A percentile compares a stretch with the other conserved stretches of the same genome.
Conservation (phyloP, 108 stramenopile species). For the Epipyxis sp. region DNA sequence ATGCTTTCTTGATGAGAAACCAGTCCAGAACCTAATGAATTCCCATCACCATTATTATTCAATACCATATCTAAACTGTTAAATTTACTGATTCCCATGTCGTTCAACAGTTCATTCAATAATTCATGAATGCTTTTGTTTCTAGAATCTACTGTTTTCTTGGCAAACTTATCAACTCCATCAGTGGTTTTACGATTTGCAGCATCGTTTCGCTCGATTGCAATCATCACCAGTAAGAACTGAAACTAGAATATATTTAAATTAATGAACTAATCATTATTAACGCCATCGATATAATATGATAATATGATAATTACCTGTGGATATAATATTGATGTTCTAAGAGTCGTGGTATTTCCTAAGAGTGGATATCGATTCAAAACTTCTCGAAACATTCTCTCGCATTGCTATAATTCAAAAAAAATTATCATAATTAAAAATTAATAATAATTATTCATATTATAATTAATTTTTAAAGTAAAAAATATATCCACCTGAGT, state of each 20-base stretch:
- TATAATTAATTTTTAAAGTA: background rate
- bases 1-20: too few species aligned
- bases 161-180: background rate
- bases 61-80: too few species aligned
- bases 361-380: background rate
- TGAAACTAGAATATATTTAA: background rate
- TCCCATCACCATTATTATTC: too few species aligned
- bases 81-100: conserved; percentile 5
- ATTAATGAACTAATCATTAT: background rate
- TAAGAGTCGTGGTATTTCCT: background rate
- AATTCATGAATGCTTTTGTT: background rate
- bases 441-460: background rate
- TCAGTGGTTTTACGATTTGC: background rate
- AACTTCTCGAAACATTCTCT: conserved; percentile 10
- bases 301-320: background rate
- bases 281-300: background rate
- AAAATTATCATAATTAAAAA: too few species aligned
- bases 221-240: background rate
- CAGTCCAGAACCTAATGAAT: too few species aligned
- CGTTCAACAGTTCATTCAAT: background rate
- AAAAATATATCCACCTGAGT: background rate
- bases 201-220: background rate
- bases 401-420: background rate
- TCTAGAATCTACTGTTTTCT: background rate
- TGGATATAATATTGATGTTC: background rate